Evolutionary conservation across 2,329 filamentous ascomycete species (phyloP), one percentile per base, ranked within the genome.

Genomic region (Fusarium dlaminii): DNA sequence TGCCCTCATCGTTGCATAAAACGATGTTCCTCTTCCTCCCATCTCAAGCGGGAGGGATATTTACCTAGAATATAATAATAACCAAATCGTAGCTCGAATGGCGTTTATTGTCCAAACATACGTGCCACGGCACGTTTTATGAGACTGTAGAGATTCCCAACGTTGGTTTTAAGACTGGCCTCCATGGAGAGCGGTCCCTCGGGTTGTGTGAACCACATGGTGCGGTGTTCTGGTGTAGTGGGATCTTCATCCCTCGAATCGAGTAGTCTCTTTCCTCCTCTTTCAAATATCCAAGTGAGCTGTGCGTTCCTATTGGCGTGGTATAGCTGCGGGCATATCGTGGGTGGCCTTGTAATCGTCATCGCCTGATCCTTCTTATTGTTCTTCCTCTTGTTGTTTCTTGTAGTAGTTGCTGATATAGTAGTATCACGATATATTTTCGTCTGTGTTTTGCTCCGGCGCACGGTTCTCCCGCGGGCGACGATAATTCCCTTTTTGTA

Each of bases 401-500:
- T 61, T 69, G 62, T 66, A 66, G 49, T 62, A 45, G 54, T 63
- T 55, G 72, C 54, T 64, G 71, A 48, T 70, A 55, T 63, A 52
- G 48, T 56, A 49, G 67, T 63, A 58, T 74, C 63, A 54, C 62
- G 64, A 56, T 70, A 66, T 71, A 58, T 66, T 75, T 65, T 75
- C 66, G 59, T 69, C 39, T 68, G 57, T 73, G 56, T 65, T 63
- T 76, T 75, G 65, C 69, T 75, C 73, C 61, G 68, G 62, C 66
- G 73, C 73, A 73, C 72, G 69, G 73, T 55, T 75, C 73, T 75
- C 57, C 72, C 63, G 75, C 65, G 73, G 69, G 69, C 59, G 69
- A 75, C 36, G 42, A 75, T 68, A 39, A 75, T 76, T 76, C 72
- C 73, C 74, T 76, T 75, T 66, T 64, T 75, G 60, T 66, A 73